Base-by-base conservation (phyloP, 345 rosid species). In the Lagerstroemia speciosa region DNA sequence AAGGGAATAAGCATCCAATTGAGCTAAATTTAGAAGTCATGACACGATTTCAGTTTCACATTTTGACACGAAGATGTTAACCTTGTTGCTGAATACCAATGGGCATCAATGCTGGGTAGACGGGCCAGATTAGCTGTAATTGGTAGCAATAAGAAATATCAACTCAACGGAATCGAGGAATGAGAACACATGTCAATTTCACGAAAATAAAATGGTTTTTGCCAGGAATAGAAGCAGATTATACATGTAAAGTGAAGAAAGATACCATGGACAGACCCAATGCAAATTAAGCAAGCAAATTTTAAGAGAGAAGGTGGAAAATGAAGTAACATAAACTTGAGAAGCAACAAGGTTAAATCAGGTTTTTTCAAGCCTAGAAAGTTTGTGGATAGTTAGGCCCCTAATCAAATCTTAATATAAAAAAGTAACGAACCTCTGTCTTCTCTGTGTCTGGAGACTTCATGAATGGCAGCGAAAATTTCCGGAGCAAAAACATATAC, bases 401-500 rank as follows among this genome's bases (percentile, higher is more conserved):
- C 22, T 26, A 26, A 5, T n/a, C 17, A 14, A 55, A 32, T 46
- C 46, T 31, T 52, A 68, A 17, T 41, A 66, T 45, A 24, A 5
- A 64, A 48, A 26, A 38, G 65, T 33, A 15, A 80, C 82, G 67
- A 70, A 91, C 96, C 87, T 76, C 84, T 82, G 30, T 82, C 93
- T 76, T 83, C 83, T 73, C 76, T 78, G 60, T 82, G 82, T 50
- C 62, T 60, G 41, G 74, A 81, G 64, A 84, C 88, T 71, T 71
- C 88, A 53, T 89, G 78, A 67, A 91, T 89, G 69, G 86, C 85
- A 69, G 78, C 73, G 76, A 91, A 87, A 41, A 91, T 84, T 61
- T 79, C 81, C 2, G 91, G 85, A 5, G 83, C 83, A 76, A 91
- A 91, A 50, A 91, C 75, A 58, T 89, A 91, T 55, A 91, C 91